Evolutionary conservation across 2,329 filamentous ascomycete genomes (phyloP).

Genomic region (Monosporascus sp.): DNA sequence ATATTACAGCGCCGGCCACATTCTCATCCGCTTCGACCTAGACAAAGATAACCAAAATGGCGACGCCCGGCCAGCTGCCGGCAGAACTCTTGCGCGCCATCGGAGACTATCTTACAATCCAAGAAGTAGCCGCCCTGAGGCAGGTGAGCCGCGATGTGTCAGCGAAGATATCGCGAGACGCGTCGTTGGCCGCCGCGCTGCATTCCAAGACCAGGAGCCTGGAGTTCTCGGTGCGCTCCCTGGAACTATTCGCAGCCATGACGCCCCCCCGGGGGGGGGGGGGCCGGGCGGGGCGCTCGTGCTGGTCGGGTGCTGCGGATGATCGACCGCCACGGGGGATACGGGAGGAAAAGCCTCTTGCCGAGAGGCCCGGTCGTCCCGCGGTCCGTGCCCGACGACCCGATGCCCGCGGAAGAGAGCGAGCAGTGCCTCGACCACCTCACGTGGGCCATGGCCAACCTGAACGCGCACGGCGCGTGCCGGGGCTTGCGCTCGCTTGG

Average conservation of each 20-base stretch:
- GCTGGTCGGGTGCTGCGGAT: not conserved
- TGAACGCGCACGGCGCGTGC: not conserved
- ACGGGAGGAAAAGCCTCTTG: not conserved
- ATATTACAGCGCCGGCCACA: too few relatives aligned
- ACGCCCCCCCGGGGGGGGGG: not conserved
- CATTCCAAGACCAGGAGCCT: not conserved
- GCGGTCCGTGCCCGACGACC: too few relatives aligned
- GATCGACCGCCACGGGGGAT: not conserved
- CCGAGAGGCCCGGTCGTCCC: too few relatives aligned
- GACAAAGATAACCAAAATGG: not conserved
- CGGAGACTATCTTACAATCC: not conserved
- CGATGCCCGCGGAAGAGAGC: not conserved
- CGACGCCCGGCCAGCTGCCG: not conserved
- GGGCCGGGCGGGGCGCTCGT: not conserved
- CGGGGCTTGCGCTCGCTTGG: not conserved
- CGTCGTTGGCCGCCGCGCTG: not conserved
- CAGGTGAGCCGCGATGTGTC: not conserved
- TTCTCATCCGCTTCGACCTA: too few relatives aligned
- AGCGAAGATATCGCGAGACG: not conserved
- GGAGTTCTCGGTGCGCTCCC: not conserved
- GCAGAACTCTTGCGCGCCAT: not conserved
- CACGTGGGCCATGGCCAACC: not conserved
- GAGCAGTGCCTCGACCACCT: not conserved
- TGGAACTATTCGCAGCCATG: not conserved
- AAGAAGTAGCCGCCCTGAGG: not conserved